Conservation (phyloP, 768 basidiomycete genomes). For the Leucocoprinus leucothites region DNA sequence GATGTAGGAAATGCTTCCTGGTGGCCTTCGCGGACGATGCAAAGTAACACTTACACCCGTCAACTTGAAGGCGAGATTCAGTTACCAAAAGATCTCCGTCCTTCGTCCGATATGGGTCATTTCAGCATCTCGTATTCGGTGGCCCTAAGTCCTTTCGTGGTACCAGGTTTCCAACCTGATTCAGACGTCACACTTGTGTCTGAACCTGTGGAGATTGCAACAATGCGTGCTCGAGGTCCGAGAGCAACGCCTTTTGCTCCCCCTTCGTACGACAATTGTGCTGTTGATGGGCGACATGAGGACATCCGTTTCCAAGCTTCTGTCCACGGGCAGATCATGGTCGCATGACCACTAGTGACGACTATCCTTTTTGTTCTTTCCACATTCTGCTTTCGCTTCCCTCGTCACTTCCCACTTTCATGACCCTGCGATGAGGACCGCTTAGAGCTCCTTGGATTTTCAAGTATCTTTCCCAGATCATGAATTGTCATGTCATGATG, state of each 20-base stretch:
- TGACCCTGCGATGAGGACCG: too few species aligned
- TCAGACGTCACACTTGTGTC: constrained; percentile 34
- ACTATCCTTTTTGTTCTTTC: neutral
- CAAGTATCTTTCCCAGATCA: neutral
- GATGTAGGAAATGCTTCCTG: constrained; percentile 42
- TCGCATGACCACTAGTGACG: constrained; percentile 7
- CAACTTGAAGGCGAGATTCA: constrained; percentile 51
- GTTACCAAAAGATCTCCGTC: constrained; percentile 47
- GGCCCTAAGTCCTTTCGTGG: constrained; percentile 43
- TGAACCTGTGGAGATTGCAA: constrained; percentile 51
- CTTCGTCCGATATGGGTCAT: constrained; percentile 46
- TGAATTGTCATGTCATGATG: constrained; percentile 2
- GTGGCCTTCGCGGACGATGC: constrained; percentile 40
- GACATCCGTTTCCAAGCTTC: constrained; percentile 24
- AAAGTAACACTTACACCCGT: constrained; percentile 30
- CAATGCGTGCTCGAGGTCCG: constrained; percentile 48
- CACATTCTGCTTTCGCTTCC: neutral
- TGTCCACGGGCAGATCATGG: constrained; percentile 16
- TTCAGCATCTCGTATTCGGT: constrained; percentile 51
- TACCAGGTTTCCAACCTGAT: constrained; percentile 34
- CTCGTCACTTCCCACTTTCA: too few species aligned
- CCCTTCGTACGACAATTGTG: constrained; percentile 40
- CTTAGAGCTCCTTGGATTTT: too few species aligned
- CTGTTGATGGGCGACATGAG: constrained; percentile 20
- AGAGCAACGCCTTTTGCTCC: constrained; percentile 48